Conservation (phyloP, 371 early-diverging fungal species). For the Umbelopsis sp. region DNA sequence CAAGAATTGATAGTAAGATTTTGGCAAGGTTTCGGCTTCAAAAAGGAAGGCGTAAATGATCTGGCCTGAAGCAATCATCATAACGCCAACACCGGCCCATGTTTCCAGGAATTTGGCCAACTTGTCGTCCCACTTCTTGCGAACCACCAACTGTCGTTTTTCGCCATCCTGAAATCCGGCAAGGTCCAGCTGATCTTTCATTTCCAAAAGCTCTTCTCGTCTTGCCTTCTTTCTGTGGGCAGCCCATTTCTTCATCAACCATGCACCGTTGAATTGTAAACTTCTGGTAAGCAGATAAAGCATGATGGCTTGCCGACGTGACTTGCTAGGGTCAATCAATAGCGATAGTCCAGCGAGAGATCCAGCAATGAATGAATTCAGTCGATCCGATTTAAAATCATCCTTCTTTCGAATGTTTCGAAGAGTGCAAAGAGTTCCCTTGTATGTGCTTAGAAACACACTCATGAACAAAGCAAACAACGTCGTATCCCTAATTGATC, state of each 20-base stretch:
- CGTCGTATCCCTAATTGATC: slow-evolving; percentile 65
- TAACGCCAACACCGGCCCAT: slow-evolving; percentile 63
- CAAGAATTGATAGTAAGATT: slow-evolving; percentile 67
- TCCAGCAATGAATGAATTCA: slow-evolving; percentile 82
- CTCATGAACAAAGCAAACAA: slow-evolving; percentile 85
- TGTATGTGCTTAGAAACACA: slow-evolving; percentile 78
- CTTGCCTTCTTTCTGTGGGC: slow-evolving; percentile 38
- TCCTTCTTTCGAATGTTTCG: slow-evolving; percentile 54
- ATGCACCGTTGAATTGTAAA: slow-evolving; percentile 71
- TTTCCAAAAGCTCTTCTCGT: slow-evolving; percentile 20
- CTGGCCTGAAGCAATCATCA: slow-evolving; percentile 70
- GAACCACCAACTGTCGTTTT: slow-evolving; percentile 24
- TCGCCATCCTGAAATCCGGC: slow-evolving; percentile 31
- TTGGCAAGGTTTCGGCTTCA: slow-evolving; percentile 64
- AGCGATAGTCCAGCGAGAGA: slow-evolving; percentile 74
- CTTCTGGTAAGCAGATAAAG: slow-evolving; percentile 81
- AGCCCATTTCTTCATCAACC: slow-evolving; percentile 69
- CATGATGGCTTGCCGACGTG: slow-evolving; percentile 76
- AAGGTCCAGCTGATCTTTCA: slow-evolving; percentile 30
- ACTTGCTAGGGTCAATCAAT: slow-evolving; percentile 69
- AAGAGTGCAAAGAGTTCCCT: slow-evolving; percentile 74
- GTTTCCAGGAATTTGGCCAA: slow-evolving; percentile 55
- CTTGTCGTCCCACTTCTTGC: slow-evolving; percentile 52
- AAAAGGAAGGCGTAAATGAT: slow-evolving; percentile 68
- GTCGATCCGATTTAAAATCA: slow-evolving; percentile 54